Base-by-base conservation (phyloP, 2,329 filamentous ascomycete genomes). In the Diplodia mutila region DNA sequence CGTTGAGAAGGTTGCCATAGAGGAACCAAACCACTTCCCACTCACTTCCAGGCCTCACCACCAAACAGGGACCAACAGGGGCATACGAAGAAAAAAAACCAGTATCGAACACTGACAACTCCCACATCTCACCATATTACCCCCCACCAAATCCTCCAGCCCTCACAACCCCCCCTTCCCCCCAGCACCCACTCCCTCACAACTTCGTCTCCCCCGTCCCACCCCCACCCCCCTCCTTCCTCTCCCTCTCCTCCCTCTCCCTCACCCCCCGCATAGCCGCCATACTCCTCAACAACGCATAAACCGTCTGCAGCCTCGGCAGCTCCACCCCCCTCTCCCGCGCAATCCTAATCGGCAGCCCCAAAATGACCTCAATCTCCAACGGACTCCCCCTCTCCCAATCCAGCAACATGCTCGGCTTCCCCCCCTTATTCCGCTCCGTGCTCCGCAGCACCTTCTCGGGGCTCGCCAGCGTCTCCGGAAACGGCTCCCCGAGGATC, bases 261-360 rank as follows among this genome's bases (percentile, higher is more conserved):
- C 69, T 66, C 69, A 72, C 74, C 61, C 86, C 84, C 66, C 86
- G 80, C 63, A 83, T 83, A 70, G 79, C 76, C 80, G 90, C 88
- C 72, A 85, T 85, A 75, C 87, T 89, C 76, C 84, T 84, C 70
- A 91, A 75, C 71, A 91, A 75, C 29, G 89, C 89, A 80, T 91
- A 91, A 71, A 91, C 72, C 25, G 79, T 90, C 80, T 91, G 88
- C 79, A 91, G 73, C 75, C 88, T 80, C 12, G 88, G 88, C 85
- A 91, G 85, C 72, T 89, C 85, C 2, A 85, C 76, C 0, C 77
- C 79, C 59, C 79, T 76, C 54, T 74, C 72, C 70, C 76, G 76
- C 1, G 78, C 84, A 68, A 83, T 71, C 53, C 78, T 74, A 4
- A 85, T 75, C 0, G 79, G 72, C 69, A 84, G 83, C 0, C 84